Evolutionary conservation across 2,329 filamentous ascomycete species (phyloP).

Genomic region (Colletotrichum tanaceti): DNA sequence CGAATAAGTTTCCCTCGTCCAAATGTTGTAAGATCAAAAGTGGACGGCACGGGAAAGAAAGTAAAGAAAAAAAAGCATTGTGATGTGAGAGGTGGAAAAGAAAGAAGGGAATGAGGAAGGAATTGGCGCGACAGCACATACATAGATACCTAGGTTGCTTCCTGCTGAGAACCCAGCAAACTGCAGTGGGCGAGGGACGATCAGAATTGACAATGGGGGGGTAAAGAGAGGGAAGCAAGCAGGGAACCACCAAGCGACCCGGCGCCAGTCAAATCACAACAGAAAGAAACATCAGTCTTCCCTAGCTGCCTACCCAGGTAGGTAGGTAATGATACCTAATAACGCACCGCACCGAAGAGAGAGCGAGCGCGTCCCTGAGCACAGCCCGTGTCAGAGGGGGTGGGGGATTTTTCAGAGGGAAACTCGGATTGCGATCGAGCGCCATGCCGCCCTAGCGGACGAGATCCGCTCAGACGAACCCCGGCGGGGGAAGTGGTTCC

Average conservation of each 20-base stretch:
- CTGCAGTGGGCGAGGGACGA: conserved; percentile 17
- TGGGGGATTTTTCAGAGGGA: conserved; percentile 24
- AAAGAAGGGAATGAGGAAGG: conserved; percentile 19
- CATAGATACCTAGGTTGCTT: neutral
- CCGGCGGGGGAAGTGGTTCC: conserved; percentile 24
- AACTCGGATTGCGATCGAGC: conserved; percentile 39
- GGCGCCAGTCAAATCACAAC: conserved; percentile 6
- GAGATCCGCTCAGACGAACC: conserved; percentile 38
- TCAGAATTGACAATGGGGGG: conserved; percentile 8
- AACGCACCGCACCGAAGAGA: conserved; percentile 12
- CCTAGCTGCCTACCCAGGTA: no score
- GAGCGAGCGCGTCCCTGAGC: conserved; percentile 19
- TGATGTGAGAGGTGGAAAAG: conserved; percentile 14
- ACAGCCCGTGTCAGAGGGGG: neutral
- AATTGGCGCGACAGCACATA: conserved; percentile 32
- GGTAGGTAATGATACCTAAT: neutral
- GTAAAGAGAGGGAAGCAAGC: neutral
- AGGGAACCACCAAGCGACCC: conserved; percentile 13
- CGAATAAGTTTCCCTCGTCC: conserved; percentile 7
- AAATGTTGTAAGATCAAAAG: conserved; percentile 13
- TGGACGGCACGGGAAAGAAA: neutral
- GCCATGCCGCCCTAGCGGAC: conserved; percentile 30
- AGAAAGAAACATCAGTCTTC: conserved; percentile 6
- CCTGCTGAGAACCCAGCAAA: conserved; percentile 23
- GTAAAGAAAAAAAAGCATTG: neutral